Evolutionary conservation across 495 filamentous ascomycete species (phyloP), one percentile per base, ranked within the genome.

Genomic region (Penicillium canariense): DNA sequence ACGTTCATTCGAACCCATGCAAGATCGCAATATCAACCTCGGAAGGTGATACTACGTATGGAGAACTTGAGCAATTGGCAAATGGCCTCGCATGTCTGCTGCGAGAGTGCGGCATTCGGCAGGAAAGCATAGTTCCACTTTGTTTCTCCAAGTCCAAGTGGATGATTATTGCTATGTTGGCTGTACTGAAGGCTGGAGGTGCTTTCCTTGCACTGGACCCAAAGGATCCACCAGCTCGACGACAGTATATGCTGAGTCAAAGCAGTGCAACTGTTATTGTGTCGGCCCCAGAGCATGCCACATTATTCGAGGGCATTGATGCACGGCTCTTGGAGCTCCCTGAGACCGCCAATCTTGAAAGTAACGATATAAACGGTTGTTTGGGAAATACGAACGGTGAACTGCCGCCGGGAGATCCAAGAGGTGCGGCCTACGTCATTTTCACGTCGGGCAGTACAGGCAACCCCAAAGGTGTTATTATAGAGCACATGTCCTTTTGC

Each of bases 391-490:
- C n/a, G n/a, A n/a, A n/a, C n/a, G n/a, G 8, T 12, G 8, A 31
- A 31, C 30, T 31, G 12, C 30, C 30, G 12, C 30, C 30, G 12
- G 30, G 2, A 12, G 8, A 7, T 12, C 1, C 30, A 12, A 31
- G 30, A 31, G 8, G 8, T 31, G 30, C 30, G 12, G 30, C 30
- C 50, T 60, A 32, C 68, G 59, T 17, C 23, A 26, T 46, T 12
- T 56, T 35, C 14, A 56, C 86, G 0, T 86, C 82, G 17, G 86
- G 86, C 3, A 84, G 77, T 17, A 88, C 81, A 0, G 87, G 87
- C 0, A 68, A 68, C 1, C 87, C 87, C 0, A 91, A 90, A 59
- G 87, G 87, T 17, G 83, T 88, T 10, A 71, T 86, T 12, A 73
- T 90, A 14, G 50, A 53, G 10, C 38, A 53, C 39, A 25, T 32